Base-by-base conservation (phyloP, 2,329 filamentous ascomycete genomes). In the Malbranchea cinnamomea region DNA sequence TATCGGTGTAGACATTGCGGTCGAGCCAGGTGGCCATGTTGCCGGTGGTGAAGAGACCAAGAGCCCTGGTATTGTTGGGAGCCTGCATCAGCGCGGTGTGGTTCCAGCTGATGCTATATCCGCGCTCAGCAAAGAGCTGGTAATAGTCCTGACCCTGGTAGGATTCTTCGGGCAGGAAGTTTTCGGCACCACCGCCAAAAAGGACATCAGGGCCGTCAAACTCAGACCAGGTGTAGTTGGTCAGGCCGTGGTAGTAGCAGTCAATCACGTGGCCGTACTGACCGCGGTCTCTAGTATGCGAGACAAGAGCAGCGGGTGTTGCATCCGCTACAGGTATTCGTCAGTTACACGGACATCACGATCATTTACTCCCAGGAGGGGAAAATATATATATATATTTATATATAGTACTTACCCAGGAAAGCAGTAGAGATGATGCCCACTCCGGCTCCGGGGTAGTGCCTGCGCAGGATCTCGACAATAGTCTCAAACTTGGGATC, bases 401-500 rank as follows among this genome's bases (percentile, higher is more conserved):
- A 12, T 23, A 10, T 3, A 16, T 26, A 12, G 13, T 14, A 36
- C 38, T 37, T 28, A 41, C 38, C 46, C 31, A 54, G 40, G 54
- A 73, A 78, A 4, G 82, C 81, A n/a, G 82, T 91, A 3, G 76
- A 78, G 23, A 89, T 80, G 62, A 74, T 71, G 23, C 68, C 60
- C 26, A 72, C 56, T 33, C 63, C 60, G 41, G 71, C 62, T 35
- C 72, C 67, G 53, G 50, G 49, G 33, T 67, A 72, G 31, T 82
- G 62, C 33, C 82, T 74, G 42, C 69, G 66, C 56, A 87, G 74
- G 34, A 89, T 64, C 35, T 57, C 53, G 5, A 78, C 74, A 48
- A 91, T 80, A 9, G 74, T 82, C 60, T 89, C 82, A 13, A 91
- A 70, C 59, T 87, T 89, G 31, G 82, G 82, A 47, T 91, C 82